phyloP scores from a whole-genome alignment of 2,329 filamentous ascomycete genomes.

The Falciphora oryzae region DNA sequence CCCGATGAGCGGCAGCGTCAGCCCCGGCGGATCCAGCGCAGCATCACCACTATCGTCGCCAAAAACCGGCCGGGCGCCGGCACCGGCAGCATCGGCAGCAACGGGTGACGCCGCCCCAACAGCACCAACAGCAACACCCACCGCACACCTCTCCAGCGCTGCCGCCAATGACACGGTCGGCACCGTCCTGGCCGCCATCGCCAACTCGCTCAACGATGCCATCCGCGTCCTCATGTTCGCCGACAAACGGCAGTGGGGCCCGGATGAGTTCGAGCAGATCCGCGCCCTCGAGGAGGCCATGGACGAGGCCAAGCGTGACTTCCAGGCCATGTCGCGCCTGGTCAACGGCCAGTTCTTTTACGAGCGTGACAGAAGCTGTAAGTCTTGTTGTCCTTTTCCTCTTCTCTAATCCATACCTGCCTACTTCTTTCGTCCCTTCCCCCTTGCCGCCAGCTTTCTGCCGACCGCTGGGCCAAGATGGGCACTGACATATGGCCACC shows the following conservation, averaged over 20 bases:
- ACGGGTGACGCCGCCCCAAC: constrained; percentile 2
- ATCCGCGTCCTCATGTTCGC: constrained; percentile 49
- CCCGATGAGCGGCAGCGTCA: background rate
- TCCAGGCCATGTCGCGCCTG: constrained; percentile 49
- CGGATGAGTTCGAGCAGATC: constrained; percentile 54
- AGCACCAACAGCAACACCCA: constrained; percentile 1
- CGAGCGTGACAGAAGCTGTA: constrained; percentile 50
- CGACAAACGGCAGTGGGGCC: constrained; percentile 53
- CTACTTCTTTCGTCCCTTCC: background rate
- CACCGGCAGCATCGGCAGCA: background rate
- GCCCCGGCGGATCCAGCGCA: background rate
- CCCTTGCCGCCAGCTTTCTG: too few species aligned
- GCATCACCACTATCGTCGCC: constrained; percentile 1
- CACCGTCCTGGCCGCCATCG: constrained; percentile 52
- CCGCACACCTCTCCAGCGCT: background rate
- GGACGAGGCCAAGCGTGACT: constrained; percentile 55
- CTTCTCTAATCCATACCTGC: background rate
- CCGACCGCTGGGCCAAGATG: constrained; percentile 8
- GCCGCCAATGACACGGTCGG: constrained; percentile 48
- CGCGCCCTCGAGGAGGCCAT: constrained; percentile 48
- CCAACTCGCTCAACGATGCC: constrained; percentile 45
- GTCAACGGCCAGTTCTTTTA: constrained; percentile 53
- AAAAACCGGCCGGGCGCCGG: background rate
- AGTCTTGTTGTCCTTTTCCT: constrained; percentile 20
- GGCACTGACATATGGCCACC: constrained; percentile 10